phyloP scores from a whole-genome alignment of 805 yeast species.

The Kuraishia borneana region DNA sequence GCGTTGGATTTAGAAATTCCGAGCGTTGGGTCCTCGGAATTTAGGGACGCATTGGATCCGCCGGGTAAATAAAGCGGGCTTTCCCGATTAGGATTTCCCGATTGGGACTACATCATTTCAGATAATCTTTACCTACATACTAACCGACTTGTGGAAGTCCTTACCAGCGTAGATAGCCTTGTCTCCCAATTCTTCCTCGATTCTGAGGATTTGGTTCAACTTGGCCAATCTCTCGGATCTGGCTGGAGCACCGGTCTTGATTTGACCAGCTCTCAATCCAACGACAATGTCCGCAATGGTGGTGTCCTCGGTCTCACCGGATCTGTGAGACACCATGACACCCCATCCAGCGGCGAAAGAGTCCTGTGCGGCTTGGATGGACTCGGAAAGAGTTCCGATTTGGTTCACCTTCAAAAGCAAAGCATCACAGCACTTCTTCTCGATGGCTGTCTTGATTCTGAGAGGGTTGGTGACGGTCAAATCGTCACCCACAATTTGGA shows the following conservation, averaged over 20 bases:
- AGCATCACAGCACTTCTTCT: conserved; percentile 91
- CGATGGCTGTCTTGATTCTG: conserved; percentile 92
- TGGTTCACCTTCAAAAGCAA: conserved; percentile 96
- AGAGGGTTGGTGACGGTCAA: conserved; percentile 97
- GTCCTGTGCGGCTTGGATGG: conserved; percentile 93
- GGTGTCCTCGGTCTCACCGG: conserved; percentile 99
- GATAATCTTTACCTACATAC: conserved; percentile 14
- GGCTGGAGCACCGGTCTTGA: conserved; percentile 99
- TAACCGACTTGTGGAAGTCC: conserved; percentile 58
- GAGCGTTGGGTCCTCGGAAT: too few relatives aligned
- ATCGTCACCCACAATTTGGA: conserved; percentile 96
- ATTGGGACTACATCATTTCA: too few relatives aligned
- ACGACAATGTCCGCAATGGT: conserved; percentile 96
- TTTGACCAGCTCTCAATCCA: conserved; percentile 97
- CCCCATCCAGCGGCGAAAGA: conserved; percentile 98
- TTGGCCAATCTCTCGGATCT: conserved; percentile 99
- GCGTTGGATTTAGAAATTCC: too few relatives aligned
- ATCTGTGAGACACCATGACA: conserved; percentile 99
- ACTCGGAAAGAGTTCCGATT: conserved; percentile 93
- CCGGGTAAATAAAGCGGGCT: too few relatives aligned
- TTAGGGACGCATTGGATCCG: too few relatives aligned
- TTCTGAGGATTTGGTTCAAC: conserved; percentile 96
- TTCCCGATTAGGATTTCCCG: too few relatives aligned
- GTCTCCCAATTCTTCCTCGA: conserved; percentile 97
- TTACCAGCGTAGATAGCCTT: conserved; percentile 94